A percentile compares a stretch with the other conserved stretches of the same genome.
These are phyloP conservation scores for Hypoxylon lienhwacheense DNA, from an alignment of 495 filamentous ascomycete genomes.

Conservation along the genomic window DNA sequence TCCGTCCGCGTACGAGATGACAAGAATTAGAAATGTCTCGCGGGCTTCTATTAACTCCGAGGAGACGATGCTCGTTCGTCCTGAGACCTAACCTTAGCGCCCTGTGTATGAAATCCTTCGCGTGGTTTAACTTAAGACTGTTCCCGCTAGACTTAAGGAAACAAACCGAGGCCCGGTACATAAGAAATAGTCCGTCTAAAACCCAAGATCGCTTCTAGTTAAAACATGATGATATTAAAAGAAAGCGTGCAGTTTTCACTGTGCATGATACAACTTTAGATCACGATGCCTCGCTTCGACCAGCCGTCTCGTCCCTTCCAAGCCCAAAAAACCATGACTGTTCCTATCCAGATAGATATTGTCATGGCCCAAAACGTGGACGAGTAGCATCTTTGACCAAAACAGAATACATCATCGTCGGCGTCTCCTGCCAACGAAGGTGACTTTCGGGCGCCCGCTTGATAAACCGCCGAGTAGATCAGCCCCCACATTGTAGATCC, in stretches of 20 bases:
- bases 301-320: conserved; percentile 80
- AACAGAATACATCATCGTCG: conserved; percentile 59
- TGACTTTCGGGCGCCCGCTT: conserved; percentile 55
- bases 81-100: too few species aligned
- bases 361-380: conserved; percentile 79
- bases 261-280: conserved; percentile 41
- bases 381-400: conserved; percentile 78
- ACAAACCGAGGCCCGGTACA: conserved; percentile 1
- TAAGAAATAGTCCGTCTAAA: conserved; percentile 1
- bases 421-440: conserved; percentile 26
- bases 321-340: conserved; percentile 70
- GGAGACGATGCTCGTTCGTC: too few species aligned
- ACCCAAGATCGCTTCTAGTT: conserved; percentile 3
- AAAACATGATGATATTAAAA: conserved; percentile 4
- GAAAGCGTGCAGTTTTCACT: too few species aligned
- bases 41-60: too few species aligned
- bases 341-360: conserved; percentile 73
- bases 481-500: conserved; percentile 86
- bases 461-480: conserved; percentile 80
- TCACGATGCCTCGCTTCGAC: conserved; percentile 74
- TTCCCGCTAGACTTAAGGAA: background rate
- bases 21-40: too few species aligned
- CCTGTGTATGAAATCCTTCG: background rate
- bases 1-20: too few species aligned
- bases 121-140: background rate